A percentile compares a stretch with the other conserved stretches of the same genome.
These are phyloP conservation scores for Carex pumila DNA, from an alignment of 176 grass and related monocot species.

Conservation along the genomic window DNA sequence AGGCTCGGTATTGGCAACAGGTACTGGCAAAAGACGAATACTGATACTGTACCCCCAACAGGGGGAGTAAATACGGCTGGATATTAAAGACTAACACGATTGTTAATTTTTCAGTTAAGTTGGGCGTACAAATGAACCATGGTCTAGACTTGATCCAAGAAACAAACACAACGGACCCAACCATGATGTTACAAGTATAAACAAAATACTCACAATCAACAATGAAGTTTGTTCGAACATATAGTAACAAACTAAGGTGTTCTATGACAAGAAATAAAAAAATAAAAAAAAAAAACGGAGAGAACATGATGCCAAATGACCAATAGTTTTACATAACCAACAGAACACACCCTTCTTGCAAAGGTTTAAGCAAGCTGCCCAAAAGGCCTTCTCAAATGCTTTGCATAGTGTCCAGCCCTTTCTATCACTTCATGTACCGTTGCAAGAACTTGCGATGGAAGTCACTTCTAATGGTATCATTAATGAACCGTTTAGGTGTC, in stretches of 20 bases:
- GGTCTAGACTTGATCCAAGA: background rate
- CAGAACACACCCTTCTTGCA: background rate
- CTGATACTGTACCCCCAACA: background rate
- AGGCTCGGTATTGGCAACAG: background rate
- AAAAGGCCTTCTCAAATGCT: background rate
- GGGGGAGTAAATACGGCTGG: no score
- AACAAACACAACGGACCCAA: background rate
- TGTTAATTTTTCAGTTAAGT: no score
- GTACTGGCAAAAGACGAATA: background rate
- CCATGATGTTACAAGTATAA: background rate
- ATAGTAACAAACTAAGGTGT: background rate
- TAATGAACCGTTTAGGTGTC: slow-evolving; percentile 85
- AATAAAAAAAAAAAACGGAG: background rate
- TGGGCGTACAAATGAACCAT: background rate
- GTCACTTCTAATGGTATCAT: slow-evolving; percentile 90
- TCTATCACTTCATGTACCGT: slow-evolving; percentile 87
- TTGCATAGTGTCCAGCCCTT: background rate
- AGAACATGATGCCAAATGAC: background rate
- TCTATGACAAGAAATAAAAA: background rate
- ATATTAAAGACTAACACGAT: no score
- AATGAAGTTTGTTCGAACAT: background rate
- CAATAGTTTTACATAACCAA: background rate
- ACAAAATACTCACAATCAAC: background rate
- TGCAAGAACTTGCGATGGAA: slow-evolving; percentile 97
- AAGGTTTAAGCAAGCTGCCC: background rate